A percentile compares a stretch with the other conserved stretches of the same genome.
Conservation (phyloP, 495 filamentous ascomycete genomes). For the Aspergillus taichungensis region DNA sequence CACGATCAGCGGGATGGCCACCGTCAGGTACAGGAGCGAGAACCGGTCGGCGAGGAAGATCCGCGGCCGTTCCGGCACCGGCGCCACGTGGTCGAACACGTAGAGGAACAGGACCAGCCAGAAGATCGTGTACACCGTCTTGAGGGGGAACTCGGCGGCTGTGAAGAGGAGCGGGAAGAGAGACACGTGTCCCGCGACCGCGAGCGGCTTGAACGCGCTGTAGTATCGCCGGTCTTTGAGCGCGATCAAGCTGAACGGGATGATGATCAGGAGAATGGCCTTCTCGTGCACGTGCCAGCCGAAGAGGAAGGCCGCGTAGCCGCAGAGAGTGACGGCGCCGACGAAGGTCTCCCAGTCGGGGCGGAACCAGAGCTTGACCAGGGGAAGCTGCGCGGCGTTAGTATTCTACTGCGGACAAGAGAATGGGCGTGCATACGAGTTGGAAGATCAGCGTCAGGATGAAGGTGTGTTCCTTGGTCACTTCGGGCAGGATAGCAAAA, state of each 20-base stretch:
- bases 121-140: constrained; percentile 84
- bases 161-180: constrained; percentile 94
- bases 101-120: constrained; percentile 84
- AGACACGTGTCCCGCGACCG: constrained; percentile 88
- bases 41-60: constrained; percentile 87
- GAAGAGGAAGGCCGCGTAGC: constrained; percentile 93
- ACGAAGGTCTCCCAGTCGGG: constrained; percentile 85
- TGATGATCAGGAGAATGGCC: constrained; percentile 86
- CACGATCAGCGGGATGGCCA: constrained; percentile 79
- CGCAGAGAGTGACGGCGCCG: constrained; percentile 86
- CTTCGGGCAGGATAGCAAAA: constrained; percentile 85
- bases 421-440: constrained; percentile 37
- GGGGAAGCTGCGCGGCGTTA: constrained; percentile 44
- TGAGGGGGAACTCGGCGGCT: constrained; percentile 81
- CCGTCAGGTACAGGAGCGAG: constrained; percentile 74
- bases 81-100: constrained; percentile 79
- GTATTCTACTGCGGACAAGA: background rate
- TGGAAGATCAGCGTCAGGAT: constrained; percentile 76
- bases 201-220: constrained; percentile 83
- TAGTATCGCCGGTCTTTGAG: constrained; percentile 87
- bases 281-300: constrained; percentile 99
- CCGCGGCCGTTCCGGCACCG: constrained; percentile 60
- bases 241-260: constrained; percentile 91
- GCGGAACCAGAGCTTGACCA: constrained; percentile 71
- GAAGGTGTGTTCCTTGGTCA: constrained; percentile 74